Evolutionary conservation across 176 grass and related monocot species (phyloP).

Genomic region (Tillandsia fasciculata): DNA sequence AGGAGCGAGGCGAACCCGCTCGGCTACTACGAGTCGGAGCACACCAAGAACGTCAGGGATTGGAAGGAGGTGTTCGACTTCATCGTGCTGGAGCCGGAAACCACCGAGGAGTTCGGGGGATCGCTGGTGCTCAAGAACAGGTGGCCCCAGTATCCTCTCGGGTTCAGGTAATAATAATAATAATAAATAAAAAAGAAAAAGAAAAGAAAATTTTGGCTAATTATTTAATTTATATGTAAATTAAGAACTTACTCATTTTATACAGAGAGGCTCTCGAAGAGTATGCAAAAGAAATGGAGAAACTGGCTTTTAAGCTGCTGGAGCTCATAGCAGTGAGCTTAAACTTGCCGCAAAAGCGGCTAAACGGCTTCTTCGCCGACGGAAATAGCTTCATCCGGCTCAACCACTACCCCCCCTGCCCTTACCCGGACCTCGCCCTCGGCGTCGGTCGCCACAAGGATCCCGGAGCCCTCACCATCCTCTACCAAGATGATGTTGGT

Average conservation of each 20-base stretch:
- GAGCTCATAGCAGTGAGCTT: constrained; percentile 69
- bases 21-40: constrained; percentile 75
- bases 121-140: constrained; percentile 50
- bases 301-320: constrained; percentile 50
- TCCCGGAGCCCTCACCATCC: constrained; percentile 58
- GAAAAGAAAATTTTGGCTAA: background rate
- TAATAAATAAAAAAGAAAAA: background rate
- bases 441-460: constrained; percentile 91
- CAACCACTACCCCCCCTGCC: constrained; percentile 85
- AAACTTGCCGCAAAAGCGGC: constrained; percentile 30
- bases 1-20: constrained; percentile 45
- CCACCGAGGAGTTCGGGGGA: constrained; percentile 2
- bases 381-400: constrained; percentile 57
- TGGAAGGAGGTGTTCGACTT: constrained; percentile 97
- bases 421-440: constrained; percentile 65
- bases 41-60: constrained; percentile 91
- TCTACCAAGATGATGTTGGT: constrained; percentile 66
- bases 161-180: constrained; percentile 34
- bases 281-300: constrained; percentile 30
- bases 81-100: constrained; percentile 17
- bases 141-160: constrained; percentile 45
- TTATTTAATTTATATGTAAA: background rate
- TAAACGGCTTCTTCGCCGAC: constrained; percentile 57
- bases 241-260: background rate
- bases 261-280: constrained; percentile 43